These are phyloP conservation scores for Penicillium freii DNA, from an alignment of 2,329 filamentous ascomycete genomes.

Conservation along the genomic window DNA sequence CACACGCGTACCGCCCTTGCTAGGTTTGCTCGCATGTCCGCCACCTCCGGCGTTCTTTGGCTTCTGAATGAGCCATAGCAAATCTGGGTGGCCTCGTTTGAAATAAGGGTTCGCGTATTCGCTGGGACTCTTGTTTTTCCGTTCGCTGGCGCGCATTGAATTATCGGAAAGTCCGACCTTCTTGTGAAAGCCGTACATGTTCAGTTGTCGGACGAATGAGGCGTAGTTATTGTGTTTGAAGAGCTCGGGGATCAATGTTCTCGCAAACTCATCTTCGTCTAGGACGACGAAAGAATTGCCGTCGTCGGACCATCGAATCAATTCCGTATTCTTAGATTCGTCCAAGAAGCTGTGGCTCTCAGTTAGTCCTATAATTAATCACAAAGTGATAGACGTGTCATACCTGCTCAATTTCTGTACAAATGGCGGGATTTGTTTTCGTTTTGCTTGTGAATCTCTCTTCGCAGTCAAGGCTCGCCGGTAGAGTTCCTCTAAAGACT, in stretches of 20 bases:
- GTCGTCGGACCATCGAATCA: conserved; percentile 96
- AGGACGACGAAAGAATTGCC: conserved; percentile 95
- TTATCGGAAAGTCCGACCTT: conserved; percentile 90
- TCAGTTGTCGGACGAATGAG: conserved; percentile 70
- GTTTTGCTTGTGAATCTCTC: conserved; percentile 80
- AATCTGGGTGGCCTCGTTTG: conserved; percentile 83
- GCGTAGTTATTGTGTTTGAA: conserved; percentile 81
- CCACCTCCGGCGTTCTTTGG: conserved; percentile 67
- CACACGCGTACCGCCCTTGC: conserved; percentile 38
- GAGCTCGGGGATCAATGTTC: conserved; percentile 69
- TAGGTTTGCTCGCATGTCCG: conserved; percentile 52
- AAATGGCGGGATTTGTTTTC: conserved; percentile 96
- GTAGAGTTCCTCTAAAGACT: conserved; percentile 76
- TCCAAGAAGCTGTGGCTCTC: conserved; percentile 74
- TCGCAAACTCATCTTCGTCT: conserved; percentile 86
- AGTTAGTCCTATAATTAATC: conserved; percentile 9
- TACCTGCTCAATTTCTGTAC: conserved; percentile 97
- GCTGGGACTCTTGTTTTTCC: conserved; percentile 95
- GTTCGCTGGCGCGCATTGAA: conserved; percentile 94
- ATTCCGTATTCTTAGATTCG: conserved; percentile 84
- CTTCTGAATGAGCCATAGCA: conserved; percentile 95
- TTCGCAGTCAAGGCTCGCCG: conserved; percentile 77
- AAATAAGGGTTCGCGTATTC: conserved; percentile 98
- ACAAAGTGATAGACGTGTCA: conserved; percentile 29
- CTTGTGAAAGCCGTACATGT: conserved; percentile 65